These are phyloP conservation scores for Davidsoniella australis DNA, from an alignment of 2,329 filamentous ascomycete genomes.

Conservation along the genomic window DNA sequence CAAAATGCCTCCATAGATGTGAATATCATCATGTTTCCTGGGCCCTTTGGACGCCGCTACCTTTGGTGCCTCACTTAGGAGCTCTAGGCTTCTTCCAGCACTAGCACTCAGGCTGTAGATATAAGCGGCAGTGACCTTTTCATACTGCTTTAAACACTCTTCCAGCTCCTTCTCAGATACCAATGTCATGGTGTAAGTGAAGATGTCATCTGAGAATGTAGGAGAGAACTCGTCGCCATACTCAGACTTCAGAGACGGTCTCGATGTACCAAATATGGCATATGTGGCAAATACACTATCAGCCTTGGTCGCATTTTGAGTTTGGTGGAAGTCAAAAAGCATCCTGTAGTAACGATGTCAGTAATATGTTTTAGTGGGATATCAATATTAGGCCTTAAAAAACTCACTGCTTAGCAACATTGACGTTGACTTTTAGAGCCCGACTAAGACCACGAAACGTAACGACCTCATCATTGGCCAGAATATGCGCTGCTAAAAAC, in stretches of 20 bases:
- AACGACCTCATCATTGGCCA: slow-evolving; percentile 61
- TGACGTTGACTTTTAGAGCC: slow-evolving; percentile 67
- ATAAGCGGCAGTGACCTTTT: slow-evolving; percentile 62
- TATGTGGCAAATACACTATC: slow-evolving; percentile 83
- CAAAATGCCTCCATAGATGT: slow-evolving; percentile 5
- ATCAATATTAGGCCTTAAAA: background rate
- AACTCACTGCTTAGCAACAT: slow-evolving; percentile 70
- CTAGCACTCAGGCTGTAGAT: slow-evolving; percentile 70
- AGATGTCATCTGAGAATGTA: slow-evolving; percentile 30
- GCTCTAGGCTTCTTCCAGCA: slow-evolving; percentile 31
- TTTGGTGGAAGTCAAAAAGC: slow-evolving; percentile 69
- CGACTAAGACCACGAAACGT: slow-evolving; percentile 77
- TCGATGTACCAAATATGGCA: slow-evolving; percentile 56
- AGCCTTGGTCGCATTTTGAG: slow-evolving; percentile 58
- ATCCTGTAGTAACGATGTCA: slow-evolving; percentile 38
- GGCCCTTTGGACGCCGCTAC: background rate
- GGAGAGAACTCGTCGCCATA: slow-evolving; percentile 27
- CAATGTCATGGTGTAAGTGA: slow-evolving; percentile 45
- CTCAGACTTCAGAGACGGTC: slow-evolving; percentile 26
- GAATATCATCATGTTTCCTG: background rate
- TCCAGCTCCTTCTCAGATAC: slow-evolving; percentile 57
- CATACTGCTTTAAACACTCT: slow-evolving; percentile 49
- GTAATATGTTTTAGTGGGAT: background rate
- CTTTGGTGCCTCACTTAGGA: slow-evolving; percentile 4
- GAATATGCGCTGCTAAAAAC: slow-evolving; percentile 57